Percentiles rank a stretch among this genome's conserved stretches.
Evolutionary conservation across 2,329 filamentous ascomycete genomes (phyloP).

Genomic region (Aureobasidium sp.): DNA sequence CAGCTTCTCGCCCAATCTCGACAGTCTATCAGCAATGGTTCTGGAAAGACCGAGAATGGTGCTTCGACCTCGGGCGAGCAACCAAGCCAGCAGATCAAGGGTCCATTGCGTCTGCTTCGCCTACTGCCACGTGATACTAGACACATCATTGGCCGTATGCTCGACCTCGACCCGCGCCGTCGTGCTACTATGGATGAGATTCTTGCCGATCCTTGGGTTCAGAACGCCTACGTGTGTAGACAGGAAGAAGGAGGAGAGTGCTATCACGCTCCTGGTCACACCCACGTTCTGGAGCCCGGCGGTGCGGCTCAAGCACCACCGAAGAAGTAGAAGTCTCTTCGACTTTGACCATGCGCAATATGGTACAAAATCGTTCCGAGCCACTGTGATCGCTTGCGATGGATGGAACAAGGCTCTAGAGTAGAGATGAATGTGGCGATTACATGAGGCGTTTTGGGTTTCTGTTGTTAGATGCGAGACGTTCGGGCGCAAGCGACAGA

Average conservation of each 20-base stretch:
- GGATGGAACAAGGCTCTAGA: not conserved
- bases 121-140: conserved; percentile 83
- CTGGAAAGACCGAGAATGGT: conserved; percentile 17
- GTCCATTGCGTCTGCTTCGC: conserved; percentile 82
- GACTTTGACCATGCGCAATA: not conserved
- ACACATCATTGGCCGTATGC: conserved; percentile 85
- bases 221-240: conserved; percentile 72
- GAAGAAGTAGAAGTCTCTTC: conserved; percentile 4
- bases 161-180: conserved; percentile 77
- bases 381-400: not conserved
- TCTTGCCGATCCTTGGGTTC: conserved; percentile 83
- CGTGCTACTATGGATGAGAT: conserved; percentile 83
- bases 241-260: conserved; percentile 69
- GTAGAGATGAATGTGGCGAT: not conserved
- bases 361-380: not conserved
- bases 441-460: not conserved
- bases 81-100: conserved; percentile 56
- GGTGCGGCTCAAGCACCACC: conserved; percentile 30
- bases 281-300: conserved; percentile 72
- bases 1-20: conserved; percentile 21
- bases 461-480: not conserved
- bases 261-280: conserved; percentile 67
- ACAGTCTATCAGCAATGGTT: conserved; percentile 23
- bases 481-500: conserved; percentile 5
- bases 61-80: conserved; percentile 18